Conservation (phyloP, 495 filamentous ascomycete genomes). For the Penicillium desertorum region DNA sequence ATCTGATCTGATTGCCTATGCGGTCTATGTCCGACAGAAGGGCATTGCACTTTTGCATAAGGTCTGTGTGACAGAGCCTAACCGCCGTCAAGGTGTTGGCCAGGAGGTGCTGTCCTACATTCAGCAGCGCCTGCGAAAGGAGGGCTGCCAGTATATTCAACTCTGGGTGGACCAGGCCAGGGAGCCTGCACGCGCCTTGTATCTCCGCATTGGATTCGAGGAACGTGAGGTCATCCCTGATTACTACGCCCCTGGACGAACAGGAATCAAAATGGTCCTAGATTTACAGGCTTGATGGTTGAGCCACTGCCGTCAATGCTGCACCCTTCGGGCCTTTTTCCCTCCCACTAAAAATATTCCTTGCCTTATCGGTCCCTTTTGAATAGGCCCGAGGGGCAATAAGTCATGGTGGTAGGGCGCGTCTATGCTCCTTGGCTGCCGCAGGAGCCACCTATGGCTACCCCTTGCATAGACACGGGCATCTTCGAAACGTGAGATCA, state of each 20-base stretch:
- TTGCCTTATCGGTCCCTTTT: slow-evolving; percentile 19
- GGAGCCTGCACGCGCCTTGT: slow-evolving; percentile 50
- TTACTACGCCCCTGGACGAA: slow-evolving; percentile 59
- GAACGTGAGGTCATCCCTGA: slow-evolving; percentile 51
- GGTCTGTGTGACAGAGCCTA: slow-evolving; percentile 53
- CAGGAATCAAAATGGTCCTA: slow-evolving; percentile 55
- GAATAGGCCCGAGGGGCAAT: slow-evolving; percentile 24
- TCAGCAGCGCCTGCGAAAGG: slow-evolving; percentile 46
- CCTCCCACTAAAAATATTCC: slow-evolving; percentile 17
- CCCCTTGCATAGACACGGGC: slow-evolving; percentile 41
- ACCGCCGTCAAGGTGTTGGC: slow-evolving; percentile 55
- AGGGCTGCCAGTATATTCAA: slow-evolving; percentile 55
- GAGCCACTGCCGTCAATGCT: slow-evolving; percentile 20
- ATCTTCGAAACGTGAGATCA: slow-evolving; percentile 36
- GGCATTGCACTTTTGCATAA: slow-evolving; percentile 57
- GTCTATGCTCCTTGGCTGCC: slow-evolving; percentile 28
- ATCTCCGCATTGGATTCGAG: slow-evolving; percentile 51
- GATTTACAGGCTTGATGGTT: slow-evolving; percentile 37
- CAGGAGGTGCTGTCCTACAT: slow-evolving; percentile 50
- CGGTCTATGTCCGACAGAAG: slow-evolving; percentile 55
- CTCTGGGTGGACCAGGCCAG: slow-evolving; percentile 62
- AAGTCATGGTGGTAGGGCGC: slow-evolving; percentile 31
- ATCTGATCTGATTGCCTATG: slow-evolving; percentile 47
- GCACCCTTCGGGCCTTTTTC: slow-evolving; percentile 10
- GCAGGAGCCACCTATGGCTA: slow-evolving; percentile 19